Evolutionary conservation across 208 protist species (phyloP), one percentile per base, ranked within the genome.

Genomic region (Tetramitus jugosus): DNA sequence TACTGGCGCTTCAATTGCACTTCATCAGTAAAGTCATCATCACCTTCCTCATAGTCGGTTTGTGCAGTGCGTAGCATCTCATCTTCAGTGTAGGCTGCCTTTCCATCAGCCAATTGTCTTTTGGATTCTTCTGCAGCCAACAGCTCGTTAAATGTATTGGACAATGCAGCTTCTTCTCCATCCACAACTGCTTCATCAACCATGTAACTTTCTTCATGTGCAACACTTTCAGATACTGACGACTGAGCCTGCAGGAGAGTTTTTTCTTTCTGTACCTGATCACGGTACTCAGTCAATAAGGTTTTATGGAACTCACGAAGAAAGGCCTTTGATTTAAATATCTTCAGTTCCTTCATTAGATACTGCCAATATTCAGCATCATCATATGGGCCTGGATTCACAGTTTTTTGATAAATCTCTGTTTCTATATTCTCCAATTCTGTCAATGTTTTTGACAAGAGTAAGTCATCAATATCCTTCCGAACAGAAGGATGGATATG

Each of bases 261-360:
- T 13, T 13, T 10, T 14, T 43, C 37, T 14, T 52, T 65, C 23
- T 81, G 7, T 33, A 81, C 40, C 29, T 56, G 10, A 35, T 62
- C 61, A 53, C 65, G 37, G n/a, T 65, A 23, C 37, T 77, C n/a
- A 10, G 65, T 13, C 1, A 65, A 46, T 31, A 23, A 60, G 6
- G 29, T 65, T 31, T 76, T 0, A 80, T 91, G 84, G 35, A 79
- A 82, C 23, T 90, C 85, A 29, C 65, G 39, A 43, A 93, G 52
- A 0, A 77, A 69, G 0, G 80, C 68, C 29, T 68, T 83, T 31
- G 89, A 82, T 75, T 89, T 88, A 29, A 69, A 82, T 3, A 94
- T 77, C 3, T 79, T 37, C 31, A 96, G 79, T 37, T 86, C 42
- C 1, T 76, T 74, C 13, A 90, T 76, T 13, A 83, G 26, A 49